phyloP scores from a whole-genome alignment of 805 yeast genomes.

The Maudiozyma pseudohumilis region DNA sequence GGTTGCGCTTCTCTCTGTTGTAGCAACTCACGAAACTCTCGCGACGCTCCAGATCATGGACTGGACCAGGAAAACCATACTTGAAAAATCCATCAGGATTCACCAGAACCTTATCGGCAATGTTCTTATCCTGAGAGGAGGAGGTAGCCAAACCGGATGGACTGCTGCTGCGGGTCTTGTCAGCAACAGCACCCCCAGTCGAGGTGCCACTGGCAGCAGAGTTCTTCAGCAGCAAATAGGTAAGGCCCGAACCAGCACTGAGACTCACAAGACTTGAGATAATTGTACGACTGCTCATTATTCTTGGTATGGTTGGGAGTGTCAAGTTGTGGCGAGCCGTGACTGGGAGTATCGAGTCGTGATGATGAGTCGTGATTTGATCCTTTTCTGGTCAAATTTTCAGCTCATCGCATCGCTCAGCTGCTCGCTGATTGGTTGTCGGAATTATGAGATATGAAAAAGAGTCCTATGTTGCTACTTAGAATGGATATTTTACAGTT shows the following conservation, averaged over 20 bases:
- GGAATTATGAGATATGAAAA: too few species aligned
- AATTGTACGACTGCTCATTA: constrained; percentile 1
- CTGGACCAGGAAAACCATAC: constrained; percentile 93
- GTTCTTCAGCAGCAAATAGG: background rate
- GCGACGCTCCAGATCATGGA: constrained; percentile 68
- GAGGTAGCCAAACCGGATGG: background rate
- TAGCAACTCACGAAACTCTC: constrained; percentile 78
- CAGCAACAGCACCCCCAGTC: background rate
- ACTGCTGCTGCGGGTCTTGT: background rate
- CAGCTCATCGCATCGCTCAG: too few species aligned
- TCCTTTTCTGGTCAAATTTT: too few species aligned
- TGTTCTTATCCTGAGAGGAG: background rate
- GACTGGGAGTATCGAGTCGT: too few species aligned
- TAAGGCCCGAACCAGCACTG: constrained; percentile 3
- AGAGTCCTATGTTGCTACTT: too few species aligned
- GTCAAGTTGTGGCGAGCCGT: too few species aligned
- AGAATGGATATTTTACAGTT: too few species aligned
- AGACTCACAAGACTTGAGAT: background rate
- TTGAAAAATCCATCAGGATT: constrained; percentile 71
- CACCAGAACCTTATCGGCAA: background rate
- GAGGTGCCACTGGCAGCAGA: background rate
- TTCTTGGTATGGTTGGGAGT: too few species aligned
- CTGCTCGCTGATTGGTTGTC: too few species aligned
- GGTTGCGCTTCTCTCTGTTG: constrained; percentile 76
- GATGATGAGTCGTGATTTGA: too few species aligned